Base-by-base conservation (phyloP, 768 basidiomycete genomes). In the Nidularia pulvinata region DNA sequence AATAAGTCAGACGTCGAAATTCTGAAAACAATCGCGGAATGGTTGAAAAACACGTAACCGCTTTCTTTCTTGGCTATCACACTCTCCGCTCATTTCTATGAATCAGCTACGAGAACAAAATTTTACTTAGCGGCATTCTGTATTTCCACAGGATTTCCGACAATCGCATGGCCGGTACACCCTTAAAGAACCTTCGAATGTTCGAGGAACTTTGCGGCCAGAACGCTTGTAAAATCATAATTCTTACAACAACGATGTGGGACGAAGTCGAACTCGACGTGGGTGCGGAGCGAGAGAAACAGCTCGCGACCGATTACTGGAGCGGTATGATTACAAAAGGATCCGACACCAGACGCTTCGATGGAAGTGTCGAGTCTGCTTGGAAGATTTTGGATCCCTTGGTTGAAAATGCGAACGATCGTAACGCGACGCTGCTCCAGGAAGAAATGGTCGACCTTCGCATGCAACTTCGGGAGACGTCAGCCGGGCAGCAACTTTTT, bases 21-120 rank as follows among this genome's bases (percentile, higher is more conserved):
- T 14, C 47, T 68, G 45, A 47, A 51, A 33, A 52, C 52, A 2
- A 66, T 69, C 32, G 59, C 65, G 1, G 54, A 62, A 14, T 70
- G 68, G 68, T 55, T 70, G 4, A 47, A 57, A 16, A 50, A 51
- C 33, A 65, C 63, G 68, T 69, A 14, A 47, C 58, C 22, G 11
- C 13, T 13, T 13, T 22, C 11, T 11, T 32, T 14, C 22, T 25
- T 52, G 30, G 2, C 36, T 10, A 35, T 16, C 50, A 47, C 48
- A 10, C 19, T 16, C 16, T 13, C 5, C 11, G 16, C 11, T 46
- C 16, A 7, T 30, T 34, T 16, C 22, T 33, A 56, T 43, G 16
- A 11, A 13, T 11, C 5, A 58, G 56, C n/a, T 58, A 53, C 46
- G 33, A 46, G 44, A 33, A 33, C 4, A 42, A 52, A 9, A 53